These are phyloP conservation scores for Globisporangium okanoganense DNA, from an alignment of 352 stramenopile species.

Conservation along the genomic window DNA sequence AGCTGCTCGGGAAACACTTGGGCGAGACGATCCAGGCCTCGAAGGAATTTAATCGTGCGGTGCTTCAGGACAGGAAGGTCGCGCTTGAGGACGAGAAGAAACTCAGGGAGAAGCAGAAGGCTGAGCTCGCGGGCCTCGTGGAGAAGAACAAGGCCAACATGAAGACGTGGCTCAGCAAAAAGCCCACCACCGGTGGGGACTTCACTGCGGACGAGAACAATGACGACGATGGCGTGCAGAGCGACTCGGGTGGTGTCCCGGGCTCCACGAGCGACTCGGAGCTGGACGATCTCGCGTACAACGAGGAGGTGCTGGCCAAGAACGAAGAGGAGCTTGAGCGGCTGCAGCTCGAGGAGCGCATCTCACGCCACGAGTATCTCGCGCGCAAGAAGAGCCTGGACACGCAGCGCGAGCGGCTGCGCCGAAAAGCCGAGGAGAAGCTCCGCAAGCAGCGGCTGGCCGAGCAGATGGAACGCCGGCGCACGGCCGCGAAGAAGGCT, in stretches of 20 bases:
- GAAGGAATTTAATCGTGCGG: constrained; percentile 72
- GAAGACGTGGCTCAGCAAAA: constrained; percentile 66
- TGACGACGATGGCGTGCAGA: constrained; percentile 18
- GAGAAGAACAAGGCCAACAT: constrained; percentile 57
- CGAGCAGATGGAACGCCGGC: constrained; percentile 67
- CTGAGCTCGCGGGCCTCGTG: constrained; percentile 46
- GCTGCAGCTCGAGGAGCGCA: constrained; percentile 51
- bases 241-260: constrained; percentile 24
- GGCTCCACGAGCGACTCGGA: constrained; percentile 61
- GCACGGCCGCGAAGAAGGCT: constrained; percentile 50
- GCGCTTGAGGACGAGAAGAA: constrained; percentile 81
- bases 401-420: constrained; percentile 53
- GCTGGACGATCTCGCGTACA: constrained; percentile 51
- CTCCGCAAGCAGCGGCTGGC: constrained; percentile 59
- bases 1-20: constrained; percentile 54
- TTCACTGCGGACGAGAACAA: constrained; percentile 18
- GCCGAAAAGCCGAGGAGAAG: constrained; percentile 50
- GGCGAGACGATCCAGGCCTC: constrained; percentile 47
- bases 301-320: constrained; percentile 55
- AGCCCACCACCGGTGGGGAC: constrained; percentile 17
- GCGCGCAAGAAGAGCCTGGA: constrained; percentile 72
- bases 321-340: constrained; percentile 76
- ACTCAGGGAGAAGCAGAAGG: constrained; percentile 64
- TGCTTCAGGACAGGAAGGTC: constrained; percentile 61
- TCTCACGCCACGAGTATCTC: constrained; percentile 82